Evolutionary conservation across 1,284 basidiomycete genomes (phyloP).

Genomic region (Ustilago cynodontis): DNA sequence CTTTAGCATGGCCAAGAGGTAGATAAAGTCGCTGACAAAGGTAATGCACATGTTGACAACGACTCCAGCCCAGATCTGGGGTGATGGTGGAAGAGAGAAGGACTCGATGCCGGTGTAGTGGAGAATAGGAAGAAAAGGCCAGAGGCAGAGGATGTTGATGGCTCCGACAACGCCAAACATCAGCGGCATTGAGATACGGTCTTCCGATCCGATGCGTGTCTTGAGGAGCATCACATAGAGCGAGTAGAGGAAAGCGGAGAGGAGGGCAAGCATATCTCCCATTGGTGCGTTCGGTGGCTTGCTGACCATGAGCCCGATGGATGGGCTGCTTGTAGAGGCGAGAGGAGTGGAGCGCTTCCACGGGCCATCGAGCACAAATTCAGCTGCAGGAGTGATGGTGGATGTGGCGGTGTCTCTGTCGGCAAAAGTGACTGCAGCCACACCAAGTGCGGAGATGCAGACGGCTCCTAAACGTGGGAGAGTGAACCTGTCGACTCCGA

Average conservation of each 20-base stretch:
- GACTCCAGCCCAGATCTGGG: constrained; percentile 77
- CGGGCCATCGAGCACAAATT: constrained; percentile 17
- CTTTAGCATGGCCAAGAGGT: constrained; percentile 85
- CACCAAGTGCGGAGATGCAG: constrained; percentile 83
- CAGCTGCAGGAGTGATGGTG: constrained; percentile 6
- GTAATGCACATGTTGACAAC: constrained; percentile 81
- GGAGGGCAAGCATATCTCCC: constrained; percentile 64
- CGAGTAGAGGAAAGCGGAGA: constrained; percentile 77
- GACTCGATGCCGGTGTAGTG: constrained; percentile 82
- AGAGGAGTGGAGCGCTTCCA: constrained; percentile 19
- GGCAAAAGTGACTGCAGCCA: constrained; percentile 79
- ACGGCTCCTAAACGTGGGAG: constrained; percentile 84
- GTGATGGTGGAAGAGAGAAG: constrained; percentile 80
- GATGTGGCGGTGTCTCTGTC: constrained; percentile 53
- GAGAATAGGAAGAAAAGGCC: constrained; percentile 85
- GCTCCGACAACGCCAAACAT: constrained; percentile 81
- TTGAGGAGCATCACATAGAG: constrained; percentile 93
- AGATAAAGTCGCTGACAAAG: constrained; percentile 65
- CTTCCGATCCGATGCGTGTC: constrained; percentile 72
- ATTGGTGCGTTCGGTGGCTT: constrained; percentile 53
- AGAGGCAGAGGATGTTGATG: constrained; percentile 84
- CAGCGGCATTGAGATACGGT: constrained; percentile 60
- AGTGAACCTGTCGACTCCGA: constrained; percentile 84
- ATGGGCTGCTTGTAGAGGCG: background rate
- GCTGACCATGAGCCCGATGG: background rate